Percentiles rank a stretch among this genome's conserved stretches.
These are phyloP conservation scores for Pythium scleroteichum DNA, from an alignment of 352 stramenopile genomes.

Conservation along the genomic window DNA sequence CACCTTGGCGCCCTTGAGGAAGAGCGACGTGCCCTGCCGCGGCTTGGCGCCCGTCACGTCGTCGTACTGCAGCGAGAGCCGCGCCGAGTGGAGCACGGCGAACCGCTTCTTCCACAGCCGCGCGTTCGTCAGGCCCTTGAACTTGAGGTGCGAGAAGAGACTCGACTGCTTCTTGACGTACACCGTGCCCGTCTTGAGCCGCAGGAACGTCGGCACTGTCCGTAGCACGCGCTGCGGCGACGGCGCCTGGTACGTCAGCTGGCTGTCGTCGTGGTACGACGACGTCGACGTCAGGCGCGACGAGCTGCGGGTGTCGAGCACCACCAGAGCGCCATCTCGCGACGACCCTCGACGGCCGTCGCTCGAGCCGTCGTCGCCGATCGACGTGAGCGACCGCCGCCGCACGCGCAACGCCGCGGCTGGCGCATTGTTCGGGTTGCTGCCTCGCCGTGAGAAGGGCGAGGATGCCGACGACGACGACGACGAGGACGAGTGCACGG, in stretches of 20 bases:
- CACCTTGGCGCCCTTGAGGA: slow-evolving; percentile 75
- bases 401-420: slow-evolving; percentile 28
- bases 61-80: slow-evolving; percentile 73
- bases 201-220: slow-evolving; percentile 41
- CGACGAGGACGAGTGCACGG: neutral
- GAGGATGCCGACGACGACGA: neutral
- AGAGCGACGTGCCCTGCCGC: slow-evolving; percentile 60
- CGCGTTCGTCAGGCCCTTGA: slow-evolving; percentile 56
- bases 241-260: slow-evolving; percentile 12
- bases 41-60: slow-evolving; percentile 42
- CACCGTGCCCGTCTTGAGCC: slow-evolving; percentile 65
- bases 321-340: neutral
- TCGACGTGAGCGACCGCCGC: slow-evolving; percentile 41
- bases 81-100: slow-evolving; percentile 67
- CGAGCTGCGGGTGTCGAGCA: slow-evolving; percentile 1
- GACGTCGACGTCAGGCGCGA: slow-evolving; percentile 1
- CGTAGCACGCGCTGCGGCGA: slow-evolving; percentile 19
- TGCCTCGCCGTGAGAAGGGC: slow-evolving; percentile 22
- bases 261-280: slow-evolving; percentile 17
- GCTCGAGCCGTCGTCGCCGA: slow-evolving; percentile 13
- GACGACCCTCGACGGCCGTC: slow-evolving; percentile 8
- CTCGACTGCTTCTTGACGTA: slow-evolving; percentile 83
- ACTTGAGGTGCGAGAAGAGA: slow-evolving; percentile 74
- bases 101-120: slow-evolving; percentile 85
- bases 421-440: slow-evolving; percentile 16